Conservation (phyloP, 768 basidiomycete genomes). For the Neoboletus subvelutipes region DNA sequence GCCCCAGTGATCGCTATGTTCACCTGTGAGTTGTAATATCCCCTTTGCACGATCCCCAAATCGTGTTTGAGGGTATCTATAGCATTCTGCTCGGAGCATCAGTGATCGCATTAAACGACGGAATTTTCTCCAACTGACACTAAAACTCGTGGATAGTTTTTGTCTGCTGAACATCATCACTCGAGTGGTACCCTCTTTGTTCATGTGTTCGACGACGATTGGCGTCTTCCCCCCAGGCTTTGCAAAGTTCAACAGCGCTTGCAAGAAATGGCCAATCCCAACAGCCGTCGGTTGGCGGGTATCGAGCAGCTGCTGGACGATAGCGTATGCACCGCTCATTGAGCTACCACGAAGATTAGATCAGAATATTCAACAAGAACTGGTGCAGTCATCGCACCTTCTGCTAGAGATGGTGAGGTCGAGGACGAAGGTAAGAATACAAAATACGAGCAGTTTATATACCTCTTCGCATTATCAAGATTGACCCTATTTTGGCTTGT, state of each 20-base stretch:
- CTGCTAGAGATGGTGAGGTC: slow-evolving; percentile 14
- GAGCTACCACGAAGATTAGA: background rate
- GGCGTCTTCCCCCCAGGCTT: background rate
- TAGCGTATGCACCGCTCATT: slow-evolving; percentile 8
- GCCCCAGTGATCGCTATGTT: slow-evolving; percentile 1
- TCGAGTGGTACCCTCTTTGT: background rate
- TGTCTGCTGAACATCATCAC: slow-evolving; percentile 14
- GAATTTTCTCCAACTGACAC: background rate
- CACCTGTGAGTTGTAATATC: background rate
- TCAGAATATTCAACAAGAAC: background rate
- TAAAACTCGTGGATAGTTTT: background rate
- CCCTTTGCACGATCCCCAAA: background rate
- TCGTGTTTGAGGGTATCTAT: background rate
- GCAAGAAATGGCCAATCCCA: slow-evolving; percentile 48
- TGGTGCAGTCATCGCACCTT: background rate
- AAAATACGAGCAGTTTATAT: background rate
- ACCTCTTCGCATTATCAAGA: background rate
- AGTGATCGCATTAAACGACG: background rate
- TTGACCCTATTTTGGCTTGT: slow-evolving; percentile 41
- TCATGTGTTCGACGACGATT: slow-evolving; percentile 6
- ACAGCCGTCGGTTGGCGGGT: slow-evolving; percentile 1
- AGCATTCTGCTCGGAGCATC: background rate
- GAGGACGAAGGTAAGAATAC: background rate
- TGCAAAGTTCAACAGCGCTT: slow-evolving; percentile 43
- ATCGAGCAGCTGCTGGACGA: slow-evolving; percentile 7